Percentiles rank a stretch among this genome's conserved stretches.
Conservation (phyloP, 2,329 filamentous ascomycete genomes). For the Sporothrix inflata region DNA sequence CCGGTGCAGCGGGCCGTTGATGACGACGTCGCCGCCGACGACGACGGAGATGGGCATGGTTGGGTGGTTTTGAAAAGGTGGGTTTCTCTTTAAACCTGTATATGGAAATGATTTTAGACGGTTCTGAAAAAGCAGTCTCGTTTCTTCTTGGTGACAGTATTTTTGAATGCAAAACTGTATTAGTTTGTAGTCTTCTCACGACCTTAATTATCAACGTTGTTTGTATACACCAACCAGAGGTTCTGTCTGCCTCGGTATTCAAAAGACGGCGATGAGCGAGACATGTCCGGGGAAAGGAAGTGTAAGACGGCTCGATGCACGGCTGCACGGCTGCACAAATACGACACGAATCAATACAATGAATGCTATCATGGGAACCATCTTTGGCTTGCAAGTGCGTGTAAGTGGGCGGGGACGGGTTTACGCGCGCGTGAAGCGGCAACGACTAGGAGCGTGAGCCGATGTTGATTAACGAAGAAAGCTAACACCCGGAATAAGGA, state of each 20-base stretch:
- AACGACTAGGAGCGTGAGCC: background rate
- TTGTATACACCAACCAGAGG: no score
- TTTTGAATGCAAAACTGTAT: background rate
- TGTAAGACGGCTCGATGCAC: background rate
- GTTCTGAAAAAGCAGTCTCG: background rate
- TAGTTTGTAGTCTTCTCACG: no score
- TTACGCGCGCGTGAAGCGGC: background rate
- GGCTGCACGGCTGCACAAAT: background rate
- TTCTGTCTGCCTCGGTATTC: background rate
- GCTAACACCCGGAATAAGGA: background rate
- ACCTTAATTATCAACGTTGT: no score
- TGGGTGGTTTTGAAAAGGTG: background rate
- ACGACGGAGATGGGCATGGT: constrained; percentile 11
- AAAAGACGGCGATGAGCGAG: background rate
- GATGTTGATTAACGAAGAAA: background rate
- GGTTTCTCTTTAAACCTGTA: background rate
- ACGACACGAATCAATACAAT: background rate
- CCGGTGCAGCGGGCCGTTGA: constrained; percentile 11
- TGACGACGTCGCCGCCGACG: constrained; percentile 21
- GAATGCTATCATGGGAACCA: background rate
- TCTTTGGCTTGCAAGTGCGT: background rate
- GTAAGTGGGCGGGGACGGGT: background rate
- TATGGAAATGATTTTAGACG: background rate
- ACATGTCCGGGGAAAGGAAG: background rate
- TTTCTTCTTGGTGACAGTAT: background rate